Conservation (phyloP, 2,329 filamentous ascomycete species). For the Cryphonectria naterciae region DNA sequence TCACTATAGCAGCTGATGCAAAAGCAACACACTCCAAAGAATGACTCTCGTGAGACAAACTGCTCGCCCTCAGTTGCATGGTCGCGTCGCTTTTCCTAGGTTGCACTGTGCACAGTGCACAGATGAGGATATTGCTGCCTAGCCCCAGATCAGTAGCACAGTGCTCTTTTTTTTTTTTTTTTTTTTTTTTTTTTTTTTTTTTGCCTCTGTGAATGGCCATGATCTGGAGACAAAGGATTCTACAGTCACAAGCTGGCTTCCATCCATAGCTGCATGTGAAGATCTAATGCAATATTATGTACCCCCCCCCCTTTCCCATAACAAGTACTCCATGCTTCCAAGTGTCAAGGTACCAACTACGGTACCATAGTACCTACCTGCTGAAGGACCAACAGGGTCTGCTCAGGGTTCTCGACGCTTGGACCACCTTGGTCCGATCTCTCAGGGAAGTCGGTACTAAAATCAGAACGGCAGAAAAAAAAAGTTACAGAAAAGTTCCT, state of each 20-base stretch:
- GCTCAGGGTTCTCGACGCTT: slow-evolving; percentile 7
- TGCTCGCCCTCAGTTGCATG: not conserved
- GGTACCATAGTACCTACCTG: not conserved
- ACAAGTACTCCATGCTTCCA: slow-evolving; percentile 1
- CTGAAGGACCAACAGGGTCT: not conserved
- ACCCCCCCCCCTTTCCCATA: not conserved
- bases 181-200: not conserved
- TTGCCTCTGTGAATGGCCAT: not conserved
- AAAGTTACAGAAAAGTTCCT: slow-evolving; percentile 29
- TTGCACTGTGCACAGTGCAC: not conserved
- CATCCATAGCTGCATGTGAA: slow-evolving; percentile 11
- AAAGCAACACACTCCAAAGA: not conserved
- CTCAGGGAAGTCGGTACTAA: slow-evolving; percentile 13
- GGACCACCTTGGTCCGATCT: not conserved
- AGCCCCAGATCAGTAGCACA: not conserved
- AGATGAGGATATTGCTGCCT: not conserved
- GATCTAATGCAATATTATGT: slow-evolving; percentile 1
- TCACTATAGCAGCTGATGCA: not conserved
- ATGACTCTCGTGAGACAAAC: not conserved
- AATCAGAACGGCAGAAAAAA: slow-evolving; percentile 32
- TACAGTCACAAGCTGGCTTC: not conserved
- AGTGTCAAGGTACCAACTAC: not conserved
- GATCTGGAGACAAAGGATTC: not conserved
- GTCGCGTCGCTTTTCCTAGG: not conserved
- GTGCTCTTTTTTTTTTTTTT: not conserved